Percentiles rank a stretch among this genome's conserved stretches.
Conservation (phyloP, 2,329 filamentous ascomycete genomes). For the Drechslerella dactyloides region DNA sequence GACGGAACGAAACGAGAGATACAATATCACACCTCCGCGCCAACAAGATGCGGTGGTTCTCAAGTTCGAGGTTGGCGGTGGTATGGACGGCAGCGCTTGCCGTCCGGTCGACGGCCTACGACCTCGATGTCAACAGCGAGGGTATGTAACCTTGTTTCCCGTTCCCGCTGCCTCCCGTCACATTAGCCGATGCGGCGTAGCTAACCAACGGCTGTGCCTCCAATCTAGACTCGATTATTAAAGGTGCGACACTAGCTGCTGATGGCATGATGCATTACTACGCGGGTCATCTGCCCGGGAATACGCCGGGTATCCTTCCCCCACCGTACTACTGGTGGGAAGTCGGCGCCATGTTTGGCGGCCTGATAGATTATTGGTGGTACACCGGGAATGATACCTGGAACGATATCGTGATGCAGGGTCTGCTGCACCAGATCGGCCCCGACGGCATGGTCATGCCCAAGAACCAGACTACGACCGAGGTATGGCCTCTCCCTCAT, state of each 20-base stretch:
- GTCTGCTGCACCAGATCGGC: conserved; percentile 76
- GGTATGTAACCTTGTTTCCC: conserved; percentile 9
- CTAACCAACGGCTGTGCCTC: conserved; percentile 1
- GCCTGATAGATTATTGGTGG: conserved; percentile 83
- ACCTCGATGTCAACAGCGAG: conserved; percentile 32
- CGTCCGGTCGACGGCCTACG: conserved; percentile 32
- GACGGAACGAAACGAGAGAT: not conserved
- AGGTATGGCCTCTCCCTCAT: conserved; percentile 52
- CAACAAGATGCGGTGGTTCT: conserved; percentile 40
- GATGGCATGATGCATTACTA: conserved; percentile 50
- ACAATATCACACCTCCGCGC: conserved; percentile 4
- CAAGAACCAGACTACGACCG: conserved; percentile 67
- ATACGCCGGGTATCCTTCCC: conserved; percentile 41
- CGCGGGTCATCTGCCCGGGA: conserved; percentile 30
- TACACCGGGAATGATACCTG: conserved; percentile 76
- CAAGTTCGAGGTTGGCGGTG: conserved; percentile 18
- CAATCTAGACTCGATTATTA: conserved; percentile 36
- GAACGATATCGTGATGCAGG: conserved; percentile 71
- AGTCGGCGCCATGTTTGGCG: conserved; percentile 69
- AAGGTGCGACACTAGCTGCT: conserved; percentile 33
- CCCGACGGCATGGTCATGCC: conserved; percentile 79
- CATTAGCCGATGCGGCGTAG: not conserved
- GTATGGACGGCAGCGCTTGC: conserved; percentile 33
- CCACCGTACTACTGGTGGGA: conserved; percentile 71
- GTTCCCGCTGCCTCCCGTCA: not conserved